Evolutionary conservation across 495 filamentous ascomycete genomes (phyloP), one percentile per base, ranked within the genome.

Genomic region (Aspergillus sparsus): DNA sequence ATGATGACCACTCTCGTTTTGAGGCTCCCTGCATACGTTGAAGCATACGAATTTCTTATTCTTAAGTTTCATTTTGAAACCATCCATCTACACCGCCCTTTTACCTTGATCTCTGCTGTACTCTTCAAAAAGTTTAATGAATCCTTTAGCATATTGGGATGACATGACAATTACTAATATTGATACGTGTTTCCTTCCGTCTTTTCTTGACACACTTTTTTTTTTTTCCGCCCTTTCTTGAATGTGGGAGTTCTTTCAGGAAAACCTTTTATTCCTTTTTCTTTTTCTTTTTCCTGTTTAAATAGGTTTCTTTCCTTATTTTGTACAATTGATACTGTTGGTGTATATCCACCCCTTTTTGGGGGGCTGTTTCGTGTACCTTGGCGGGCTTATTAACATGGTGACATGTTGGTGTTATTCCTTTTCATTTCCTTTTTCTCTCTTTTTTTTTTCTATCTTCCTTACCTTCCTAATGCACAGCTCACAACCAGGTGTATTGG

Each of bases 1-100:
- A 69, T 62, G 73, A 70, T 59, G 66, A 68, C 49, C 39, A 74
- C 60, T 65, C 72, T 47, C 66, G 62, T 55, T 71, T 74, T 53
- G 71, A 71, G 52, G 60, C 71, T 49, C 46, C 42, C 35, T 62
- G 69, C 63, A 18, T 65, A 67, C 54, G 64, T 63, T 60, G 68
- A 74, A 42, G 64, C 69, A 66, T 66, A 67, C 31, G 56, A 49
- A 65, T 55, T 52, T 35, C 49, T 32, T 53, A 49, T 46, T 35
- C 51, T 49, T 62, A 52, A 32, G 31, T 45, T 47, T 18, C 32
- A 51, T 61, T 27, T 27, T 27, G 46, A 27, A 58, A 34, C 50
- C 46, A 57, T 32, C 21, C 27, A 33, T 58, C 61, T 41, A 64
- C 36, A 18, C 39, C 55, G 53, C 55, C 54, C 50, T 58, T 61